Base-by-base conservation (phyloP, 192 early-diverging fungal genomes). In the Podochytrium sp. region DNA sequence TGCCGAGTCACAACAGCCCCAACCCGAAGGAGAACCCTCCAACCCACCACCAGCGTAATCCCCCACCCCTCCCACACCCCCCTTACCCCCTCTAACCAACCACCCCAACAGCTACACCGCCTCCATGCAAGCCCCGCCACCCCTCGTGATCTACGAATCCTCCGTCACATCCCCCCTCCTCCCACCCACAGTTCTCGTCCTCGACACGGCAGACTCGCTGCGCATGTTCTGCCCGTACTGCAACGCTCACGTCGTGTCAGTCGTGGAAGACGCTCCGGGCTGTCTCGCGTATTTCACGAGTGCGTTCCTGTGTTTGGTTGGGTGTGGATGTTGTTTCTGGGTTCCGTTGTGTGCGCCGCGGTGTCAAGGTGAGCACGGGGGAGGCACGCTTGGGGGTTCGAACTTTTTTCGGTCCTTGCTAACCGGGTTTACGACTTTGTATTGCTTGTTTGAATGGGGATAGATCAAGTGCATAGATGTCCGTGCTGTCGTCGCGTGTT, bases 181-280 rank as follows among this genome's bases (percentile, higher is more conserved):
- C 12, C 25, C 25, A 5, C 12, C 52, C 16, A 20, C 20, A 55
- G 30, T 29, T 7, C 7, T 61, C 34, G 37, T 61, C 6, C 16
- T 61, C 33, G 58, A 61, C 32, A 61, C 58, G 33, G 12, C 33
- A 3, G 58, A 61, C 3, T 37, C 33, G 12, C 30, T 61, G 30
- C 58, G 29, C 14, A 61, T 61, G 58, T 61, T 61, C 37, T 61
- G 58, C 23, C 58, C 58, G 37, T 61, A 14, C 37, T 61, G 58
- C 37, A 12, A 32, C 7, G 34, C 33, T 7, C 29, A 61, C 23
- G 23, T 25, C 12, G 29, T 33, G 33, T 37, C 58, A 34, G 34
- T 61, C 3, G 58, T 61, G 23, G 58, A 61, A 23, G 37, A 61
- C 37, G 30, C 58, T 29, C 58, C 58, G 12, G 58, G 58, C 1